A percentile compares a stretch with the other conserved stretches of the same genome.
Evolutionary conservation across 164 flowering plant species (phyloP).

Genomic region (Magnolia officinalis): DNA sequence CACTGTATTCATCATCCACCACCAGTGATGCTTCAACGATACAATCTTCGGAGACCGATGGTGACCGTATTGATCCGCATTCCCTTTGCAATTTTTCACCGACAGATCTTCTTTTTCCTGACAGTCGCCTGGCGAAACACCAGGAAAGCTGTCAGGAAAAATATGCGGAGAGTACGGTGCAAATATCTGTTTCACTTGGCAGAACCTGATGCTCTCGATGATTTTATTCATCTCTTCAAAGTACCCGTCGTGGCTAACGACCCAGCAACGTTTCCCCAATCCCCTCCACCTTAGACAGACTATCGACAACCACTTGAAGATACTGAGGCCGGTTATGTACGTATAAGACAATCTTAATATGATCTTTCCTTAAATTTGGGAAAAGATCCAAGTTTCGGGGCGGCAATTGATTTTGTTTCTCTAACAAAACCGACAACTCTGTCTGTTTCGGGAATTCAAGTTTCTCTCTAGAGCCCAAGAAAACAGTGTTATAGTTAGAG

Average conservation of each 20-base stretch:
- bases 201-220: conserved; percentile 65
- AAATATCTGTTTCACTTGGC: conserved; percentile 91
- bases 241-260: conserved; percentile 91
- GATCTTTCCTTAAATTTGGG: conserved; percentile 56
- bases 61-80: conserved; percentile 87
- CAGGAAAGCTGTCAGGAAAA: conserved; percentile 72
- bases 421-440: conserved; percentile 48
- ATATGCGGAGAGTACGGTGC: conserved; percentile 86
- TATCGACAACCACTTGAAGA: conserved; percentile 61
- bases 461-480: neutral
- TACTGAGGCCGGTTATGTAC: conserved; percentile 93
- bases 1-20: conserved; percentile 99
- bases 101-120: conserved; percentile 52
- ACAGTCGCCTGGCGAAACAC: conserved; percentile 61
- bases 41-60: conserved; percentile 87
- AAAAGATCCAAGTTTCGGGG: conserved; percentile 70
- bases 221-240: conserved; percentile 81
- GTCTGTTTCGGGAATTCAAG: conserved; percentile 46
- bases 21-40: conserved; percentile 97
- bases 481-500: neutral
- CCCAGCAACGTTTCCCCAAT: conserved; percentile 68
- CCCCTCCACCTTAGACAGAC: conserved; percentile 70
- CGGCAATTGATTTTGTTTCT: conserved; percentile 53
- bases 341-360: conserved; percentile 69
- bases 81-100: conserved; percentile 53